phyloP scores from a whole-genome alignment of 805 yeast species.

The Teunomyces tritomae region DNA sequence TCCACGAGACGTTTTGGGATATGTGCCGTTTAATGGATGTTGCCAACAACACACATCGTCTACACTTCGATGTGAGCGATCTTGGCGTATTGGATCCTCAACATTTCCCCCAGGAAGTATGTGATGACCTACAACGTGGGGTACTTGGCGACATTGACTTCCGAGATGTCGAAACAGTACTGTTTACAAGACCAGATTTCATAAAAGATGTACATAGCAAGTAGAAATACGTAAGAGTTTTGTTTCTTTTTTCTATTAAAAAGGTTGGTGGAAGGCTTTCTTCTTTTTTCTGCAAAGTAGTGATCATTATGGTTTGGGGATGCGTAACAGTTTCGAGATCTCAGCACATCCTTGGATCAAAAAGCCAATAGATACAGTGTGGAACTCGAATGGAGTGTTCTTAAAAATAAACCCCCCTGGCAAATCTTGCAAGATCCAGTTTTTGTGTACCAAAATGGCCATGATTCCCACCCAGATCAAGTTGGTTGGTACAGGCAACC shows the following conservation, averaged over 20 bases:
- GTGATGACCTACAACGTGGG: constrained; percentile 27
- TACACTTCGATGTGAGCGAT: constrained; percentile 20
- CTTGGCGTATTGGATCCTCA: constrained; percentile 41
- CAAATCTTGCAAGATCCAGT: constrained; percentile 48
- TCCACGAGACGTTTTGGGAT: constrained; percentile 40
- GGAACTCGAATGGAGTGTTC: constrained; percentile 67
- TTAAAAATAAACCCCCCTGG: constrained; percentile 64
- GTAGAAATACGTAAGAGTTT: not conserved
- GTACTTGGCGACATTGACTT: constrained; percentile 21
- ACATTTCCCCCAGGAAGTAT: constrained; percentile 27
- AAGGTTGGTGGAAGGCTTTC: not conserved
- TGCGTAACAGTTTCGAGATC: constrained; percentile 85
- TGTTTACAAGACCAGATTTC: constrained; percentile 12
- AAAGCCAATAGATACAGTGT: constrained; percentile 64
- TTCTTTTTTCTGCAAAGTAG: not conserved
- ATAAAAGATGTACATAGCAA: not conserved
- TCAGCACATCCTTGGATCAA: constrained; percentile 83
- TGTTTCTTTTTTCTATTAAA: not conserved
- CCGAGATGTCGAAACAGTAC: constrained; percentile 17
- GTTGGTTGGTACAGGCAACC: constrained; percentile 92
- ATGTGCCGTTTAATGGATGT: constrained; percentile 28
- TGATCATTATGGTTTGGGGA: constrained; percentile 70
- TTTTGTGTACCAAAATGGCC: constrained; percentile 62
- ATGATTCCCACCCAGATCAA: constrained; percentile 68
- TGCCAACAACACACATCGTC: constrained; percentile 28